phyloP scores from a whole-genome alignment of 208 protist species.

The Leptomonas seymouri region DNA sequence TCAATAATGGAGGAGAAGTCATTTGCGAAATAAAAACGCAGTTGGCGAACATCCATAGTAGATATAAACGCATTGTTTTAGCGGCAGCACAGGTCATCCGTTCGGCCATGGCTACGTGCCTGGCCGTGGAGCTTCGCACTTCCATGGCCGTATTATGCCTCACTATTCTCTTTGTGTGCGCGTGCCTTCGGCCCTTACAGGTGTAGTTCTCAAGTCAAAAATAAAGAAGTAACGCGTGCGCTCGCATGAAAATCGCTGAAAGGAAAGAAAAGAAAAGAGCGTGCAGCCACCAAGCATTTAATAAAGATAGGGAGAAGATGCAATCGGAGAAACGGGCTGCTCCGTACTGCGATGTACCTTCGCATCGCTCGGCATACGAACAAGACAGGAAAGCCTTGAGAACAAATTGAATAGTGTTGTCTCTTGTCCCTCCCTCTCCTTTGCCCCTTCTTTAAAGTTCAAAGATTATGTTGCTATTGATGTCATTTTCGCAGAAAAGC shows the following conservation, averaged over 20 bases:
- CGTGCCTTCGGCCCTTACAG: too few species aligned
- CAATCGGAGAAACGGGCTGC: background rate
- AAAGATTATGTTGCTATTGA: background rate
- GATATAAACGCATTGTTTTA: too few species aligned
- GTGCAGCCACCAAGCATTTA: background rate
- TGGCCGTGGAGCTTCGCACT: too few species aligned
- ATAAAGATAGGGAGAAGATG: background rate
- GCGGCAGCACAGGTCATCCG: too few species aligned
- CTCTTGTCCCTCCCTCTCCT: background rate
- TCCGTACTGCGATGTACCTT: background rate
- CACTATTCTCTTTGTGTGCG: slow-evolving; percentile 4
- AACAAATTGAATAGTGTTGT: slow-evolving; percentile 5
- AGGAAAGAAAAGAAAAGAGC: slow-evolving; percentile 4
- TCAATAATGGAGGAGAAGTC: too few species aligned
- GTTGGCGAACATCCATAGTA: too few species aligned
- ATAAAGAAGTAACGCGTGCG: slow-evolving; percentile 2
- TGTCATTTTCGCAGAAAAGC: background rate
- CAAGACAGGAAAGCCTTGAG: background rate
- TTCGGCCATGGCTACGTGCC: too few species aligned
- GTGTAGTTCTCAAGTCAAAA: slow-evolving; percentile 1
- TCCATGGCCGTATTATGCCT: too few species aligned
- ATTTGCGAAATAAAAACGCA: too few species aligned
- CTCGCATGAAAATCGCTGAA: background rate
- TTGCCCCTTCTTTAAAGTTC: too few species aligned
- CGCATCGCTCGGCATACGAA: background rate